These are phyloP conservation scores for Cicer cuneatum DNA, from an alignment of 306 rosid species.

Conservation along the genomic window DNA sequence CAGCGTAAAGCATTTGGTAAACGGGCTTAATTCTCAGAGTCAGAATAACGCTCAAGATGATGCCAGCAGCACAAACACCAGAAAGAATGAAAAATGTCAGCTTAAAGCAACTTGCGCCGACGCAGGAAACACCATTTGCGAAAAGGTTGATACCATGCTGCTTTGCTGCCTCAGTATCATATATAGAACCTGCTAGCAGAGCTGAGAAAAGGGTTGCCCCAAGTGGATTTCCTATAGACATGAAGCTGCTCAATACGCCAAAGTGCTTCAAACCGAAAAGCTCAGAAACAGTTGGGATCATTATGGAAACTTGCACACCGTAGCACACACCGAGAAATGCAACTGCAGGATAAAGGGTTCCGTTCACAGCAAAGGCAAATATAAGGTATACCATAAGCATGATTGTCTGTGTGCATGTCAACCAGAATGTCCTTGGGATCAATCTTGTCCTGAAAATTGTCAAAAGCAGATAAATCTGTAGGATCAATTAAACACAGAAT, in stretches of 20 bases:
- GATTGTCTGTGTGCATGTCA: slow-evolving; percentile 65
- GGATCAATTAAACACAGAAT: slow-evolving; percentile 19
- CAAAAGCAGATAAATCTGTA: neutral
- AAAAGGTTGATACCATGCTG: slow-evolving; percentile 54
- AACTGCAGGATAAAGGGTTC: slow-evolving; percentile 64
- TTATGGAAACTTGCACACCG: slow-evolving; percentile 69
- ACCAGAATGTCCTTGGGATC: slow-evolving; percentile 71
- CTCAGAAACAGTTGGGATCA: slow-evolving; percentile 84
- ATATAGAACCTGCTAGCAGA: slow-evolving; percentile 71
- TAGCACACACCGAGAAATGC: slow-evolving; percentile 75
- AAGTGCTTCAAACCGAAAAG: slow-evolving; percentile 77
- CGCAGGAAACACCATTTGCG: slow-evolving; percentile 53
- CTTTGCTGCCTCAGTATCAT: slow-evolving; percentile 75
- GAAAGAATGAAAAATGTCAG: slow-evolving; percentile 68
- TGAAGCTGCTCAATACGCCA: slow-evolving; percentile 63
- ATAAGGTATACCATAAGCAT: slow-evolving; percentile 70
- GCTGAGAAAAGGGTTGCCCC: slow-evolving; percentile 80
- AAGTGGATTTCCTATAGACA: slow-evolving; percentile 73
- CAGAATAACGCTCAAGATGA: slow-evolving; percentile 59
- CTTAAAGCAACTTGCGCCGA: slow-evolving; percentile 75
- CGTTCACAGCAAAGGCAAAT: slow-evolving; percentile 68
- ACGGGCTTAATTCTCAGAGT: slow-evolving; percentile 69
- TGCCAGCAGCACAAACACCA: slow-evolving; percentile 62
- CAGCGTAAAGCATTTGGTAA: slow-evolving; percentile 78
- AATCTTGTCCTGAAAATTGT: slow-evolving; percentile 60